Base-by-base conservation (phyloP, 2,329 filamentous ascomycete species). In the Xylaria sp. region DNA sequence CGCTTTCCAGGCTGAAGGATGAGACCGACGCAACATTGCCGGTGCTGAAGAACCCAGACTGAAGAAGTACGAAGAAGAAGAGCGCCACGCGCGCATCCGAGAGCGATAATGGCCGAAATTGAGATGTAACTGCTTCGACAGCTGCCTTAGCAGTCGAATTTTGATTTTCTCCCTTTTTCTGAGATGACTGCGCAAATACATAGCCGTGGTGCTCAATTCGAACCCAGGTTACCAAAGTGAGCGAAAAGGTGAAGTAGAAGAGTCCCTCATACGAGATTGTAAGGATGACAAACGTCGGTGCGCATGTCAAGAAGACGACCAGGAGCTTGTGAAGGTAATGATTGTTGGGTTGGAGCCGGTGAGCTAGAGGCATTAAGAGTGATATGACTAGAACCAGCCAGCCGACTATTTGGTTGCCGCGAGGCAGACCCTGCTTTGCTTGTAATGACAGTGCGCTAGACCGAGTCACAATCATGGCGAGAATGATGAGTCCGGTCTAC, bases 221-320 rank as follows among this genome's bases (percentile, higher is more conserved):
- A 39, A 97, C 93, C 96, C 96, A 99, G 63, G 90, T 90, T 60
- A 97, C 85, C 5, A 99, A 83, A 25, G 91, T 92, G 62, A 91
- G 83, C 76, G 90, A 94, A 80, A 97, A 99, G 12, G 91, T 89
- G 67, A 97, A 89, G 80, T 98, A 99, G 80, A 99, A 99, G 2
- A 99, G 85, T 0, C 95, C 95, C 80, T 99, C 96, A 81, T 97
- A 99, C 0, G 95, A 97, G 74, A 98, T 97, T 8, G 94, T 97
- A 59, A 99, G 88, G 75, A 99, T 95, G 77, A 99, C 91, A 80
- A 98, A 99, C 1, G 92, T 91, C 0, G 96, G 96, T 0, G 95
- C 92, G 78, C 97, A 98, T 5, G 94, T 92, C 57, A 99, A 85
- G 82, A 98, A 99, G 62, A 97, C 90, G 73, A 97, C 88, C 72